Base-by-base conservation (phyloP, 495 filamentous ascomycete genomes). In the Rostrohypoxylon terebratum region DNA sequence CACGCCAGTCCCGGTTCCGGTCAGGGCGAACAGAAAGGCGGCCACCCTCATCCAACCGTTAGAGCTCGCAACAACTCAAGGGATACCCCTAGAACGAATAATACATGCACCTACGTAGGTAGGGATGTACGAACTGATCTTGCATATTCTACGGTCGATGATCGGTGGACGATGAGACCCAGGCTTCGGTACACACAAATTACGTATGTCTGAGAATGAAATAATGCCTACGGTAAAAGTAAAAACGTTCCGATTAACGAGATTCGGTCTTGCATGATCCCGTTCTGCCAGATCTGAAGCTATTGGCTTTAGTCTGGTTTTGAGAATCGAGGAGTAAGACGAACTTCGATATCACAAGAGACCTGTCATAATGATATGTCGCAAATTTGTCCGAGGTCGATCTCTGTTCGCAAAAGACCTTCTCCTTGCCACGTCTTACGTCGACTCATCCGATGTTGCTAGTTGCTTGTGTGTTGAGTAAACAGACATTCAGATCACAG, bases 281-380 rank as follows among this genome's bases (percentile, higher is more conserved):
- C 4, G 50, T 63, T 59, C 44, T 57, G 42, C 42, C 31, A 66
- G 65, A 60, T 60, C 40, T 44, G 57, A 63, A 57, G 57, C 54
- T 69, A 64, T 64, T 69, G 50, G 42, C 4, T n/a, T 36, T 53
- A 59, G 47, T 57, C 44, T 38, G 14, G 13, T 13, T 36, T 38
- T 48, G 55, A 16, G 28, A 53, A 28, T n/a, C 11, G 44, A 28
- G 48, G 51, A 57, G 16, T 38, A 13, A 13, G 4, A 53, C 53
- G 31, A 45, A 45, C 18, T 57, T 50, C 25, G n/a, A 69, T 45
- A 48, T 63, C 34, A 59, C 31, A 63, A 63, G 33, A 69, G 71
- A 69, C 65, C 65, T 73, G 48, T 73, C 66, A 73, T 59, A 66
- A 51, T 53, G 60, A 72, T 42, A 14, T 67, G 55, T 59, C 25